Conservation (phyloP, 495 filamentous ascomycete genomes). For the Penicillium angulare region DNA sequence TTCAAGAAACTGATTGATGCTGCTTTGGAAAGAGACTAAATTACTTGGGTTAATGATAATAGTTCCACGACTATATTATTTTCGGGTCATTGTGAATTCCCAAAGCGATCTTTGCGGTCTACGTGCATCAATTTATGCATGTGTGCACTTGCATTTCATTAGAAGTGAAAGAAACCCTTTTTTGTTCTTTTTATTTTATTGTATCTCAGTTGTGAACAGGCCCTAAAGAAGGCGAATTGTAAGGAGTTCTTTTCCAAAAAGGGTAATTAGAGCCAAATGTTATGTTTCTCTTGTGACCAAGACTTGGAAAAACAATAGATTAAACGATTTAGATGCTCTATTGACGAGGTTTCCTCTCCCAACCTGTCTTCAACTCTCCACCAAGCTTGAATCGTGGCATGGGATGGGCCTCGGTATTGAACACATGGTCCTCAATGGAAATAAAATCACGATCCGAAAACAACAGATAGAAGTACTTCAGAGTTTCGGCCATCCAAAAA, state of each 20-base stretch:
- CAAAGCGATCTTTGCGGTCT: no score
- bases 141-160: no score
- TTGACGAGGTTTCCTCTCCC: constrained; percentile 63
- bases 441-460: constrained; percentile 85
- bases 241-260: no score
- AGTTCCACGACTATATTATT: no score
- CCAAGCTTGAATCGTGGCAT: constrained; percentile 82
- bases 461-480: constrained; percentile 96
- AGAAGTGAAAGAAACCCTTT: no score
- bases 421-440: constrained; percentile 78
- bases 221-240: no score
- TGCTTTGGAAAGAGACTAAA: constrained; percentile 36
- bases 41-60: not conserved
- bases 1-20: constrained; percentile 70
- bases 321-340: not conserved
- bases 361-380: constrained; percentile 80
- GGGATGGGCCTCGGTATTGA: constrained; percentile 95
- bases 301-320: not conserved
- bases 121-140: no score
- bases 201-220: no score
- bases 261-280: not conserved
- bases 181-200: no score
- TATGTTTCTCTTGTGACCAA: not conserved
- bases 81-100: not conserved
- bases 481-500: constrained; percentile 95